Base-by-base conservation (phyloP, 2,329 filamentous ascomycete genomes). In the Pestalotiopsis sp. region DNA sequence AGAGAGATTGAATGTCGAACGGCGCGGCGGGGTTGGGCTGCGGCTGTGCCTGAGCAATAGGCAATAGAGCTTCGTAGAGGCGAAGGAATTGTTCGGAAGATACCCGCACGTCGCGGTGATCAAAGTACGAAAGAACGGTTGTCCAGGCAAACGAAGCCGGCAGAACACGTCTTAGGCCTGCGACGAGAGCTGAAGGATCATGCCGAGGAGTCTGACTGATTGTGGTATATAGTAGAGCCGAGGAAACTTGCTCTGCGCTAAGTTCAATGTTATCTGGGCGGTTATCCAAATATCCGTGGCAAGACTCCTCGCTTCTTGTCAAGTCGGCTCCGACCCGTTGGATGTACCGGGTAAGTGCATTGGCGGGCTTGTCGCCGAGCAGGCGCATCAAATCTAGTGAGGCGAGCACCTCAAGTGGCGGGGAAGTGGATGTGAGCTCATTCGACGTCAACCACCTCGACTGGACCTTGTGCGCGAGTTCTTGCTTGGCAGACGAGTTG, bases 1-100 rank as follows among this genome's bases (percentile, higher is more conserved):
- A 98, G 25, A 99, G 84, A 52, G 87, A 87, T 78, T 98, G 94
- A 59, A 99, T 92, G 77, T 98, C 93, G 74, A 98, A 90, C 31
- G 84, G 66, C 6, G 71, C 83, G 17, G 87, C 83, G 62, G 88
- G 83, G 11, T 84, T 80, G n/a, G 87, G 84, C 66, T 83, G 82
- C 7, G 82, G 80, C 67, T 77, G 75, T 9, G 82, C 80, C 68
- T 77, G 74, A 2, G 94, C 93, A 67, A 96, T 84, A 1, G 91
- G 90, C 17, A 94, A 82, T 36, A 99, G 83, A 4, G 93, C 92
- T 67, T 92, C 88, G 82, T 96, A 97, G 3, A 99, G 84, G 13
- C 88, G 87, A 56, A 96, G 82, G 73, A 99, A 97, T 73, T 98
- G 95, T 57, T 88, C 83, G 25, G 92, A 90, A 2, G 94, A 91